A percentile compares a stretch with the other conserved stretches of the same genome.
Conservation (phyloP, 257 asterid species). For the Solanum rostratum region DNA sequence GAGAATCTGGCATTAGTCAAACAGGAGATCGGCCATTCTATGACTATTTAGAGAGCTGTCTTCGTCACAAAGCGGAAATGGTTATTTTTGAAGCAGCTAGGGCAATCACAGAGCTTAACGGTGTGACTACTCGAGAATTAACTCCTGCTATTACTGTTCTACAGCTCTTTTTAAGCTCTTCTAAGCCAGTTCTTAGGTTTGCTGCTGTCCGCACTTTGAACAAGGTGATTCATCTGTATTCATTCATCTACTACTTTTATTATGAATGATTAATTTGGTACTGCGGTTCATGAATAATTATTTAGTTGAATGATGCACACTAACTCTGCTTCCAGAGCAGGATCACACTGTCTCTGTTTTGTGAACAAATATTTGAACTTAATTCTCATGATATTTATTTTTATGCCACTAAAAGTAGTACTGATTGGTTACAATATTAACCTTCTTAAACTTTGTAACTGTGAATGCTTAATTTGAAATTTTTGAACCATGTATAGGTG, state of each 20-base stretch:
- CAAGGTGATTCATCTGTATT: constrained; percentile 41
- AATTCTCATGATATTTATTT: neutral
- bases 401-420: neutral
- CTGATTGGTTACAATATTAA: neutral
- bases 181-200: constrained; percentile 90
- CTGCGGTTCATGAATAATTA: neutral
- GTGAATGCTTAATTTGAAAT: neutral
- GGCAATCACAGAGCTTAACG: constrained; percentile 84
- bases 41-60: constrained; percentile 89
- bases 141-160: constrained; percentile 89
- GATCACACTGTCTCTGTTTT: neutral
- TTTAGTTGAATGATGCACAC: neutral
- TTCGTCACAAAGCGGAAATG: constrained; percentile 96
- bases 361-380: neutral
- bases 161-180: constrained; percentile 85
- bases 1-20: constrained; percentile 63
- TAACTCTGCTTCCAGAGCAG: neutral
- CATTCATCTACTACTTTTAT: neutral
- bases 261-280: neutral
- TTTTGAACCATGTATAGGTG: constrained; percentile 40
- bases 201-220: constrained; percentile 96
- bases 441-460: neutral
- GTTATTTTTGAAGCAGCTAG: constrained; percentile 95
- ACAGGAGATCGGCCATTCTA: constrained; percentile 87
- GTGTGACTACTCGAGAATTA: constrained; percentile 77